A percentile compares a stretch with the other conserved stretches of the same genome.
Evolutionary conservation across 2,329 filamentous ascomycete genomes (phyloP).

Genomic region (Alternaria rosae): DNA sequence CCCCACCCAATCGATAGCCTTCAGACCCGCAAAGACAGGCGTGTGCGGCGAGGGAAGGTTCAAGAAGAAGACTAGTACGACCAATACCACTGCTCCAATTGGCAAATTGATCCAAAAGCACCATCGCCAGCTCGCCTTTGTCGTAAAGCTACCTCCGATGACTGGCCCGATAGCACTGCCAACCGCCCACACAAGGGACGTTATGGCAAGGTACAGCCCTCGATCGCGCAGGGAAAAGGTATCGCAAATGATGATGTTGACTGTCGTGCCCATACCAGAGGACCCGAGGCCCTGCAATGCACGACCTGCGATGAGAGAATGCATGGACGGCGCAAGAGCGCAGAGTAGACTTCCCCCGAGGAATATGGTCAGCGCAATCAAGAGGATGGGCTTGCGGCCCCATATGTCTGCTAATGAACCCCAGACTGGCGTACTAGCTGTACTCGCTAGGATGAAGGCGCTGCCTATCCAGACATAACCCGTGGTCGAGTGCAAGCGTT

Average conservation of each 20-base stretch:
- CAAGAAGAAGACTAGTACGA: constrained; percentile 57
- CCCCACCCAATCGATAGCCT: constrained; percentile 59
- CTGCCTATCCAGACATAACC: constrained; percentile 79
- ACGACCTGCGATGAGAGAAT: constrained; percentile 59
- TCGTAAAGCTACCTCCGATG: constrained; percentile 57
- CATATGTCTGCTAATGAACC: constrained; percentile 63
- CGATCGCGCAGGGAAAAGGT: constrained; percentile 58
- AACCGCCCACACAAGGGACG: constrained; percentile 60
- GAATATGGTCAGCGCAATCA: constrained; percentile 57
- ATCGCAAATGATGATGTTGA: constrained; percentile 60
- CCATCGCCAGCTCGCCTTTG: constrained; percentile 55
- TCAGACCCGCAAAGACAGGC: constrained; percentile 51
- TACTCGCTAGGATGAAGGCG: constrained; percentile 71
- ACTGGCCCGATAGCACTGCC: constrained; percentile 58
- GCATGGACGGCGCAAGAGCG: constrained; percentile 54
- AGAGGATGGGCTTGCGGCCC: constrained; percentile 60
- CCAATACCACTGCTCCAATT: constrained; percentile 54
- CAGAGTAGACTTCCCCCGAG: constrained; percentile 57
- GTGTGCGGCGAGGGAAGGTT: constrained; percentile 61
- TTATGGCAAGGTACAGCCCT: constrained; percentile 56
- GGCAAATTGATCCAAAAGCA: constrained; percentile 50
- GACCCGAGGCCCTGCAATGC: constrained; percentile 59
- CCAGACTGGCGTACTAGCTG: constrained; percentile 71
- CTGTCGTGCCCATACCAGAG: constrained; percentile 58
- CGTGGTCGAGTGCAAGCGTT: constrained; percentile 66